Evolutionary conservation across 352 stramenopile species (phyloP).

Genomic region (Phytophthora sojae): DNA sequence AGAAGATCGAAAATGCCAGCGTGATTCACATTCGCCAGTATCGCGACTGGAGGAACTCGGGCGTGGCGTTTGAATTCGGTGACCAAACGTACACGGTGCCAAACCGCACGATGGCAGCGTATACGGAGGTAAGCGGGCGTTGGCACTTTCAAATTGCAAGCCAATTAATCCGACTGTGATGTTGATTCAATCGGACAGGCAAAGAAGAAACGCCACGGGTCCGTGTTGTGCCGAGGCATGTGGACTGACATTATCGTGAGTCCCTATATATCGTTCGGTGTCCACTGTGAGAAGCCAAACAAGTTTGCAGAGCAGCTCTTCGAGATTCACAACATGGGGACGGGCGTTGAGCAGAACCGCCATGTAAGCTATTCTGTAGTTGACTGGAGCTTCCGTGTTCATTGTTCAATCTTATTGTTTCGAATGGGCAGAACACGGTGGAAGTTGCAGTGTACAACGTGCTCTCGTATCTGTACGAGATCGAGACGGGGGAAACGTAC

Average conservation of each 20-base stretch:
- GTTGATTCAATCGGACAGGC: constrained; percentile 33
- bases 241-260: constrained; percentile 94
- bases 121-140: constrained; percentile 66
- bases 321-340: constrained; percentile 93
- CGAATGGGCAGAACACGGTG: constrained; percentile 77
- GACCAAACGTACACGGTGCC: constrained; percentile 91
- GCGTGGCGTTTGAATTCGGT: constrained; percentile 96
- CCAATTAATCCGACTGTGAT: neutral
- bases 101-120: constrained; percentile 92
- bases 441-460: constrained; percentile 95
- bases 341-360: constrained; percentile 93
- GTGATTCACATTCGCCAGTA: constrained; percentile 95
- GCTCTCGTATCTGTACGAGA: constrained; percentile 90
- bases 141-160: neutral
- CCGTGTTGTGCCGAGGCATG: constrained; percentile 83
- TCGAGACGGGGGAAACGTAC: constrained; percentile 90
- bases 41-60: constrained; percentile 90
- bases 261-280: constrained; percentile 92
- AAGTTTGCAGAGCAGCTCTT: constrained; percentile 91
- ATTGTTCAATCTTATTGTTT: neutral
- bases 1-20: constrained; percentile 87
- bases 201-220: constrained; percentile 77
- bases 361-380: constrained; percentile 66
- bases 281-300: constrained; percentile 79
- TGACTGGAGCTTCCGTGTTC: neutral